phyloP scores from a whole-genome alignment of 2,329 filamentous ascomycete species.

The Lachnellula occidentalis region DNA sequence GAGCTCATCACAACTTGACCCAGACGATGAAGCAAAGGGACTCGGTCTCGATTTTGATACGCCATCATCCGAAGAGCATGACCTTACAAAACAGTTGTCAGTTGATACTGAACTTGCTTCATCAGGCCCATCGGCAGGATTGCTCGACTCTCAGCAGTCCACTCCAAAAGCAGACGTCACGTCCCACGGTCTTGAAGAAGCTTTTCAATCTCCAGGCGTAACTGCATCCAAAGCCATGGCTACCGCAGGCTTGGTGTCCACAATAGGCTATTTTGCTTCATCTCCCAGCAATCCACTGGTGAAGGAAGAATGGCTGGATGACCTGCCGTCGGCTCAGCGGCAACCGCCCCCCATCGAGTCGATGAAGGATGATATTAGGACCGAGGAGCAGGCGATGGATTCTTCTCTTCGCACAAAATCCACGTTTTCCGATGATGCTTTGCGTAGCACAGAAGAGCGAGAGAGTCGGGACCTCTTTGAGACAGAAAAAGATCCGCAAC shows the following conservation, averaged over 20 bases:
- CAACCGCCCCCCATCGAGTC: conserved; percentile 38
- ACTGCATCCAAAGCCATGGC: conserved; percentile 16
- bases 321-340: conserved; percentile 11
- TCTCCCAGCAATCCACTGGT: conserved; percentile 24
- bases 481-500: conserved; percentile 1
- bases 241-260: conserved; percentile 18
- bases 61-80: conserved; percentile 1
- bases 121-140: conserved; percentile 36
- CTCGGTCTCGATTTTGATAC: conserved; percentile 1
- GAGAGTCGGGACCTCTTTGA: conserved; percentile 9
- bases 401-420: conserved; percentile 12
- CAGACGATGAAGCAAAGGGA: conserved; percentile 33
- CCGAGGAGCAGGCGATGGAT: background rate
- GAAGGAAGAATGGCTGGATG: conserved; percentile 13
- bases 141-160: conserved; percentile 57
- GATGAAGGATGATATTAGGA: conserved; percentile 21
- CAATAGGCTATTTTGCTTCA: conserved; percentile 22
- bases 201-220: conserved; percentile 1
- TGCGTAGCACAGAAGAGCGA: conserved; percentile 20
- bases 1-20: conserved; percentile 36
- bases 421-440: conserved; percentile 1
- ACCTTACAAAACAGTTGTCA: conserved; percentile 28
- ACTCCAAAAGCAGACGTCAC: conserved; percentile 61
- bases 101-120: conserved; percentile 37
- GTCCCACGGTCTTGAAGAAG: conserved; percentile 19